A percentile compares a stretch with the other conserved stretches of the same genome.
phyloP scores from a whole-genome alignment of 2,329 filamentous ascomycete genomes.

The Colletotrichum neosansevieriae region DNA sequence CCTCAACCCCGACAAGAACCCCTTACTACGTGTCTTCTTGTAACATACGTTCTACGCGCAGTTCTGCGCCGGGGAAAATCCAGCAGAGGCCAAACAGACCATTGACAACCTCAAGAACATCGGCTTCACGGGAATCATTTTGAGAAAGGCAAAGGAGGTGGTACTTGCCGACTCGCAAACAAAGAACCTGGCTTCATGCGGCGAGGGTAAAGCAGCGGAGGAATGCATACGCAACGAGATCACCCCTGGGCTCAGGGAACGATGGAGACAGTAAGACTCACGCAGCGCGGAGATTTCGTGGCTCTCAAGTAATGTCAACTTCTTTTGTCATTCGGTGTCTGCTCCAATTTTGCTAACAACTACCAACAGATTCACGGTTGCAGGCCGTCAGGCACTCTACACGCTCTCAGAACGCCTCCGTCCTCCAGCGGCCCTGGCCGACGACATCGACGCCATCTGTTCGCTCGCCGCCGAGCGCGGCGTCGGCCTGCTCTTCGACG shows the following conservation, averaged over 20 bases:
- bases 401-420: slow-evolving; percentile 72
- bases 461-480: slow-evolving; percentile 75
- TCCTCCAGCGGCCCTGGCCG: slow-evolving; percentile 73
- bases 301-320: slow-evolving; percentile 67
- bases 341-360: slow-evolving; percentile 5
- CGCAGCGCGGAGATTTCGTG: slow-evolving; percentile 73
- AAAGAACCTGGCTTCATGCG: slow-evolving; percentile 55
- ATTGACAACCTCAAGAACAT: slow-evolving; percentile 75
- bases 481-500: slow-evolving; percentile 84
- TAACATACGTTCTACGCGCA: slow-evolving; percentile 91
- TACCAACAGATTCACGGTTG: slow-evolving; percentile 77
- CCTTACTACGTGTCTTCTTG: slow-evolving; percentile 75
- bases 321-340: neutral
- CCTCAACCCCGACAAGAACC: slow-evolving; percentile 81
- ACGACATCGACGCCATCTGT: slow-evolving; percentile 81
- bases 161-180: slow-evolving; percentile 72
- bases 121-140: slow-evolving; percentile 85
- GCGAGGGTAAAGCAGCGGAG: slow-evolving; percentile 61
- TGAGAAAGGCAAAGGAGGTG: slow-evolving; percentile 87
- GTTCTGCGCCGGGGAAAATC: slow-evolving; percentile 87
- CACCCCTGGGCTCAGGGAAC: slow-evolving; percentile 79
- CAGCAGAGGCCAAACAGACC: slow-evolving; percentile 74
- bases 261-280: slow-evolving; percentile 78
- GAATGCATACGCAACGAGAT: slow-evolving; percentile 71
- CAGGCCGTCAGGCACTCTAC: slow-evolving; percentile 78